Conservation (phyloP, 2,329 filamentous ascomycete species). For the Pseudogymnoascus sp. region DNA sequence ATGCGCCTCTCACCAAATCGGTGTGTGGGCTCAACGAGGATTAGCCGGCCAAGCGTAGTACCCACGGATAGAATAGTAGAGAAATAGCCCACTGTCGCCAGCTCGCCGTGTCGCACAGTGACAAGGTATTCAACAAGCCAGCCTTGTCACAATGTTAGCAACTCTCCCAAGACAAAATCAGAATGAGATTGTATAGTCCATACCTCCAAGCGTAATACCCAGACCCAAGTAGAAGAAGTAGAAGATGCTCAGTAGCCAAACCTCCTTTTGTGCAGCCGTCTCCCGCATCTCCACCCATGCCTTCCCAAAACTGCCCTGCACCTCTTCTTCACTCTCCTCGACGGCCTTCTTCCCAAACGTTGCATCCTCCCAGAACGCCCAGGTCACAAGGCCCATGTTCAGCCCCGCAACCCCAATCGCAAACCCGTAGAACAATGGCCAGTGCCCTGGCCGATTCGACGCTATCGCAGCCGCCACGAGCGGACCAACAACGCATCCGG, state of each 20-base stretch:
- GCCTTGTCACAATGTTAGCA: conserved; percentile 29
- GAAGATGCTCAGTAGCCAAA: conserved; percentile 54
- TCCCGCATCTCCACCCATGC: conserved; percentile 38
- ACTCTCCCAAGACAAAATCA: not conserved
- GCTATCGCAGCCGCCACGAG: conserved; percentile 48
- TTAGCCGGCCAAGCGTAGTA: conserved; percentile 44
- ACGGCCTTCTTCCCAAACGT: not conserved
- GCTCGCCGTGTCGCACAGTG: conserved; percentile 46
- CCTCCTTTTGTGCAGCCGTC: conserved; percentile 36
- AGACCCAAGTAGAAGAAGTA: conserved; percentile 57
- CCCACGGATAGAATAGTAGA: conserved; percentile 53
- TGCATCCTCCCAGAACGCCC: conserved; percentile 40
- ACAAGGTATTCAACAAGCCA: conserved; percentile 61
- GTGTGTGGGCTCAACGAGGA: conserved; percentile 52
- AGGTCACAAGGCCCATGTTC: conserved; percentile 40
- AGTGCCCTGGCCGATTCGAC: conserved; percentile 32
- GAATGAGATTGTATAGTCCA: not conserved
- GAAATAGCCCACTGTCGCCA: conserved; percentile 53
- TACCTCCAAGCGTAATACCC: conserved; percentile 41
- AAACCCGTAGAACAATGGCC: conserved; percentile 50
- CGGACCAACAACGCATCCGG: conserved; percentile 47
- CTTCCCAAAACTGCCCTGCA: conserved; percentile 26
- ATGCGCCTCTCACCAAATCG: conserved; percentile 50
- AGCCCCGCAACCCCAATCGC: conserved; percentile 43
- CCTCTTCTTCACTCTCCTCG: conserved; percentile 11